Evolutionary conservation across 2,329 filamentous ascomycete species (phyloP), one percentile per base, ranked within the genome.

Genomic region (Sphaerulina vaccinii): DNA sequence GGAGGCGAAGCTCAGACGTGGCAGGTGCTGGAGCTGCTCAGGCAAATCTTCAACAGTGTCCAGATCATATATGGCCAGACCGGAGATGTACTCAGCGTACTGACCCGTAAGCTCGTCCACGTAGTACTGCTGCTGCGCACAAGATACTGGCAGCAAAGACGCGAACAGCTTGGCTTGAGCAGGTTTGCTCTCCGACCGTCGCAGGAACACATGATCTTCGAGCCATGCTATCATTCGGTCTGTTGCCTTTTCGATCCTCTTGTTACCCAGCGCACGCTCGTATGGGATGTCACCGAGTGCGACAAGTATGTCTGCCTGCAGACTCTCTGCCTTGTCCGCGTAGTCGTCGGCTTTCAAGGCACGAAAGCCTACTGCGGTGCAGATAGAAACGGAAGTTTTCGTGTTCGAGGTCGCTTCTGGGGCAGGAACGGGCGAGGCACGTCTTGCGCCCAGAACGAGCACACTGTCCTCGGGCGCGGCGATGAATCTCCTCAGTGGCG

Each of bases 151-250:
- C 16, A 96, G 76, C 0, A 96, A 75, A 0, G 81, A 79, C 2
- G 81, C 82, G 60, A 85, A 83, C 27, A 83, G 75, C 0, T 84
- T 82, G 2, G 85, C 60, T 29, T 53, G 35, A 2, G 16, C 18
- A 49, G 23, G 32, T 23, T 40, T 37, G 37, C 48, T 18, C 22
- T 10, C 21, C 13, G 42, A 49, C 19, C 54, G 29, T 10, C 39
- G 36, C 10, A 56, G 24, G 16, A 55, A 71, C 29, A 90, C 75
- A 44, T 90, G 82, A 56, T 87, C 81, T 19, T 82, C 80, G 15
- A 92, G 75, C 89, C 90, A 97, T 32, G 81, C 79, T 66, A 93
- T 87, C 1, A 89, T 96, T 51, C 92, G 80, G 65, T 93, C 90
- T 19, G 84, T 85, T 84, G 96, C 96, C 64, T 88, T 90, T 29